A percentile compares a stretch with the other conserved stretches of the same genome.
Evolutionary conservation across 768 basidiomycete species (phyloP).

Genomic region (Podaxis mareebaensis): DNA sequence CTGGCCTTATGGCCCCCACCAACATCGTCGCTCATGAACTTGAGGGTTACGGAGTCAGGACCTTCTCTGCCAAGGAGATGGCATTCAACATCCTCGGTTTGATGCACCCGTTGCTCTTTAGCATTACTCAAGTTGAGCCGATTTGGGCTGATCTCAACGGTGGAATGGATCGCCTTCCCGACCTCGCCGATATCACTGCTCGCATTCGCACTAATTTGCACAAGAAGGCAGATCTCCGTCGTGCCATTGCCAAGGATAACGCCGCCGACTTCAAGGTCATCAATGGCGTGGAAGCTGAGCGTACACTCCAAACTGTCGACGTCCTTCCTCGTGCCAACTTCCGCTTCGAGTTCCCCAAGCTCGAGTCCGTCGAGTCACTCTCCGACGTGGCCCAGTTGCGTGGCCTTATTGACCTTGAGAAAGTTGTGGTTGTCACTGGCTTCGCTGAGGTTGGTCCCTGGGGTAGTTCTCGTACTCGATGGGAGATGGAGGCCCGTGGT

Average conservation of each 20-base stretch:
- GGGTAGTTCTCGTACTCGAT: slow-evolving; percentile 96
- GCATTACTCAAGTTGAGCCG: slow-evolving; percentile 98
- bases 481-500: slow-evolving; percentile 99
- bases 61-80: slow-evolving; percentile 99
- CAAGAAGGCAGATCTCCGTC: slow-evolving; percentile 89
- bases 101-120: slow-evolving; percentile 99
- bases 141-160: slow-evolving; percentile 99
- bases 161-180: slow-evolving; percentile 96
- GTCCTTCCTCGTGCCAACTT: slow-evolving; percentile 98
- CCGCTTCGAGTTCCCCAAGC: slow-evolving; percentile 88
- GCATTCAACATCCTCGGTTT: slow-evolving; percentile 99
- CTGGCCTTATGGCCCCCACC: slow-evolving; percentile 94
- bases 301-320: slow-evolving; percentile 87
- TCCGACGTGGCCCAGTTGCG: slow-evolving; percentile 76
- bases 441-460: slow-evolving; percentile 98
- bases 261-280: slow-evolving; percentile 92
- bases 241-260: slow-evolving; percentile 92
- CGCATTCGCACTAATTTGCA: slow-evolving; percentile 82
- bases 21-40: slow-evolving; percentile 94
- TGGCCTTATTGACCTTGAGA: slow-evolving; percentile 92
- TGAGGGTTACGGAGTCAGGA: slow-evolving; percentile 90
- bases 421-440: slow-evolving; percentile 94
- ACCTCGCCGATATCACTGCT: slow-evolving; percentile 87
- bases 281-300: slow-evolving; percentile 90
- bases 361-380: slow-evolving; percentile 73